These are phyloP conservation scores for Neopestalotiopsis sp. DNA, from an alignment of 2,329 filamentous ascomycete genomes.

Conservation along the genomic window DNA sequence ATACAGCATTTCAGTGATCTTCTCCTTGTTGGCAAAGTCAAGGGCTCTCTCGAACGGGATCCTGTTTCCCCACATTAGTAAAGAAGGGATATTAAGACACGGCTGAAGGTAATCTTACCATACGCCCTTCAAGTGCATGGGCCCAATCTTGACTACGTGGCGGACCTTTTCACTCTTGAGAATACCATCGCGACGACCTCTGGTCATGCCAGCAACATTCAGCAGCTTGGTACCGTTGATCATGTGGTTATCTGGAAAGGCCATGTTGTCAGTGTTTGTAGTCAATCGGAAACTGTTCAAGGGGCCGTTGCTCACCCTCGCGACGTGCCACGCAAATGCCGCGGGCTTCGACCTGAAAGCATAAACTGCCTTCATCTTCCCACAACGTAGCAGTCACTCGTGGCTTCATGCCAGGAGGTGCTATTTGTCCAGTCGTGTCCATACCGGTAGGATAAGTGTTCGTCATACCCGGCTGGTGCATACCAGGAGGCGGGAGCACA, in stretches of 20 bases:
- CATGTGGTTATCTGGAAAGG: constrained; percentile 72
- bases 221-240: constrained; percentile 97
- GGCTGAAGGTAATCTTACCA: constrained; percentile 66
- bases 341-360: constrained; percentile 96
- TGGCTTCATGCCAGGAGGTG: constrained; percentile 93
- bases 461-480: constrained; percentile 54
- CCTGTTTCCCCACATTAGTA: constrained; percentile 54
- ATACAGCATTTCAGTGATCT: constrained; percentile 94
- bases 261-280: not conserved
- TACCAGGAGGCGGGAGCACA: constrained; percentile 73
- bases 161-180: constrained; percentile 96
- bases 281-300: not conserved
- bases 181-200: constrained; percentile 92
- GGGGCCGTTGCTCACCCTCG: constrained; percentile 62
- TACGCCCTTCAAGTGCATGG: constrained; percentile 98
- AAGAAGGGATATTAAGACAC: constrained; percentile 16
- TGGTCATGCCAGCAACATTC: constrained; percentile 97
- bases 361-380: constrained; percentile 97
- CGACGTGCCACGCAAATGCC: constrained; percentile 94
- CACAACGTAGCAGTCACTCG: constrained; percentile 94
- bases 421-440: constrained; percentile 90
- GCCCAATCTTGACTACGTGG: constrained; percentile 97
- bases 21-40: constrained; percentile 99
- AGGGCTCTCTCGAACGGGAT: constrained; percentile 98
- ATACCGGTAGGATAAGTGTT: constrained; percentile 58